phyloP scores from a whole-genome alignment of 2,329 filamentous ascomycete genomes.

The Sclerotinia subarctica region DNA sequence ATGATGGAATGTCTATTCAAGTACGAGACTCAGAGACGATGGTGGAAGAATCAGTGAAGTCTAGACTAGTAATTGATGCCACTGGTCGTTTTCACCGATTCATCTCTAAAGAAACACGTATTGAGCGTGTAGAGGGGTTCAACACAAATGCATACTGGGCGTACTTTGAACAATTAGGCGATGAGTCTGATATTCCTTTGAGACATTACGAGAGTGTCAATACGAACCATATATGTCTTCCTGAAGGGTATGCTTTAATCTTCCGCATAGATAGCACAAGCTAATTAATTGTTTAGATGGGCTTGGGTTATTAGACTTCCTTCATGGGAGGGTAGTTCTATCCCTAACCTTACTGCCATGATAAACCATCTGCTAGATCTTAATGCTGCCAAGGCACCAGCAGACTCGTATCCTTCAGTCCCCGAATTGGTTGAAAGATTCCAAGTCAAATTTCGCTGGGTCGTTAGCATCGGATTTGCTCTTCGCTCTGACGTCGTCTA shows the following conservation, averaged over 20 bases:
- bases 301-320: conserved; percentile 34
- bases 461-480: conserved; percentile 34
- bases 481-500: conserved; percentile 27
- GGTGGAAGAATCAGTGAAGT: conserved; percentile 21
- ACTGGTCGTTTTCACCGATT: conserved; percentile 31
- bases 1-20: neutral
- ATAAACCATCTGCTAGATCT: conserved; percentile 34
- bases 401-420: conserved; percentile 28
- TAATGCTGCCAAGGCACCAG: conserved; percentile 25
- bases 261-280: neutral
- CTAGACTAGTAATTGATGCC: conserved; percentile 31
- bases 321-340: conserved; percentile 33
- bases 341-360: conserved; percentile 33
- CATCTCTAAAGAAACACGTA: conserved; percentile 27
- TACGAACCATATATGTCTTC: conserved; percentile 36
- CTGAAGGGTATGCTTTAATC: conserved; percentile 28
- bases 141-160: conserved; percentile 31
- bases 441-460: conserved; percentile 30
- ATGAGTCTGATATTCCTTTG: conserved; percentile 33
- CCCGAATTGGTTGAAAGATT: conserved; percentile 31
- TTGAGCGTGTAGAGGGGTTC: conserved; percentile 29
- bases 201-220: conserved; percentile 30
- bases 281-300: conserved; percentile 26
- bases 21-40: conserved; percentile 16
- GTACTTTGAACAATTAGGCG: conserved; percentile 28